These are phyloP conservation scores for Paraphoma chrysanthemicola DNA, from an alignment of 2,329 filamentous ascomycete genomes.

Conservation along the genomic window DNA sequence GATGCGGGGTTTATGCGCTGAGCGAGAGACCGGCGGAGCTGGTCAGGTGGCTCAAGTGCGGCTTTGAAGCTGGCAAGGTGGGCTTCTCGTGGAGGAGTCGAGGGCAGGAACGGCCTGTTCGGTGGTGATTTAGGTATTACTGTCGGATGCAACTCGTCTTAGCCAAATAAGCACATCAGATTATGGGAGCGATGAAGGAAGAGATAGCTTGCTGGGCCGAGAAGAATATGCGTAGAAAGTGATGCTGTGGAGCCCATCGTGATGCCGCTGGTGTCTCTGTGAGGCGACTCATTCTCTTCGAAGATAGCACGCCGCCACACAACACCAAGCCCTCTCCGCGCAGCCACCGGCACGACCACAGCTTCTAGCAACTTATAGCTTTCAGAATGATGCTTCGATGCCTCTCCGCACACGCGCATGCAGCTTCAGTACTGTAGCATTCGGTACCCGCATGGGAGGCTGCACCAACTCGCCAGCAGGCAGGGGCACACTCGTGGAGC, in stretches of 20 bases:
- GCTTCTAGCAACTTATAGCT: not conserved
- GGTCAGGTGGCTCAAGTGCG: constrained; percentile 21
- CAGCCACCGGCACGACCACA: not conserved
- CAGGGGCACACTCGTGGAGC: not conserved
- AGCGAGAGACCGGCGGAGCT: constrained; percentile 11
- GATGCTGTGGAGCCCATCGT: not conserved
- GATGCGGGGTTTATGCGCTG: constrained; percentile 11
- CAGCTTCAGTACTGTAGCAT: not conserved
- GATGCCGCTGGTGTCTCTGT: not conserved
- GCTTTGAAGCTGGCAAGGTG: constrained; percentile 8
- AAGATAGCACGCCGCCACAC: not conserved
- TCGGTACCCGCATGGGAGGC: not conserved
- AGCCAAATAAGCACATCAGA: constrained; percentile 18
- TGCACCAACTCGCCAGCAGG: not conserved
- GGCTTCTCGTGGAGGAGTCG: constrained; percentile 19
- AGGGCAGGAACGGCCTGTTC: constrained; percentile 26
- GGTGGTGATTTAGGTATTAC: constrained; percentile 36
- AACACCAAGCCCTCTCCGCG: not conserved
- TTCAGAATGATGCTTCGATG: not conserved
- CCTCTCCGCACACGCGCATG: not conserved
- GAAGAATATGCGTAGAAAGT: not conserved
- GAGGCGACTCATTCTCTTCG: not conserved
- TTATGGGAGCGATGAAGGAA: constrained; percentile 1
- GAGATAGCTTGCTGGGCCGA: not conserved
- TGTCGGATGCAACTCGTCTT: constrained; percentile 25